Evolutionary conservation across 225 moss, liverwort and hornwort genomes (phyloP), one percentile per base, ranked within the genome.

Genomic region (Takakia lepidozioides): DNA sequence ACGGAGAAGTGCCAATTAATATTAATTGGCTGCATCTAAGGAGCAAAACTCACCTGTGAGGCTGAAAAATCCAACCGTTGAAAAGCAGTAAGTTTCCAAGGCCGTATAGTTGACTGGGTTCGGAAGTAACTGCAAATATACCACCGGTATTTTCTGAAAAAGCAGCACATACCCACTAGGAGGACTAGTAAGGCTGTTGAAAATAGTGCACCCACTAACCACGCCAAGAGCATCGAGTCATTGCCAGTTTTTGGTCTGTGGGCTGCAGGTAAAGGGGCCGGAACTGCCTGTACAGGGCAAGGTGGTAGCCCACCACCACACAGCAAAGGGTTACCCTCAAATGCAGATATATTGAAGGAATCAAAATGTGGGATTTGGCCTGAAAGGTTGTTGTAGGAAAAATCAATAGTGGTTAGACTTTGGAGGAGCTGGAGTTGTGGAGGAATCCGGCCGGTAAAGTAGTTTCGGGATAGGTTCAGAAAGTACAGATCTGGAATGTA

Each of bases 31-130:
- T 8, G 22, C 22, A 1, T 11, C 4, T 20, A 14, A 46, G 23
- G 13, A 10, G 13, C 23, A 22, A 14, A 10, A 13, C 23, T 25
- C 50, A 88, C 73, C 68, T 93, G 76, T 22, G 58, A 57, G 30
- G 93, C 85, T 1, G 93, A 81, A 61, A 93, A 93, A 48, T 88
- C 85, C 24, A 93, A 59, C n/a, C 93, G 70, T 62, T 93, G 93
- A 58, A 93, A 93, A 3, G 88, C 76, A 3, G 93, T 93, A 43
- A 88, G 26, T 26, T 88, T 93, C 93, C 93, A 93, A 5, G 93
- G 88, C 29, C 85, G 63, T 19, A 57, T 64, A 25, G 63, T 51
- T 2, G 83, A 75, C 40, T 88, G 69, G 32, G 80, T 77, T 10
- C 56, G 65, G 30, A 86, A 71, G 11, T 74, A 73, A 8, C 72